Conservation (phyloP, 139 green algal genomes). For the Chlorella ohadii region DNA sequence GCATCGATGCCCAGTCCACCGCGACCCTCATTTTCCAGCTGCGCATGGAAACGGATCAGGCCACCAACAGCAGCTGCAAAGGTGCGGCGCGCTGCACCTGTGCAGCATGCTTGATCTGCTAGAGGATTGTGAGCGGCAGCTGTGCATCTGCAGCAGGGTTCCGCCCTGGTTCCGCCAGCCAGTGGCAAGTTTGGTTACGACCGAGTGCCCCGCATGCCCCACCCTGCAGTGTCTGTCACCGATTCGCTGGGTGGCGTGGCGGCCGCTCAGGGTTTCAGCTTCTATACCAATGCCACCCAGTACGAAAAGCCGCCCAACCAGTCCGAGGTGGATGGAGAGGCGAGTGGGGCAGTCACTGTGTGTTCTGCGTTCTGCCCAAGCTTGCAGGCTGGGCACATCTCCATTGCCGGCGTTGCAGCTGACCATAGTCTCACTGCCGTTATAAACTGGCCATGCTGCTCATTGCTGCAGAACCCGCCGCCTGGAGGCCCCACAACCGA, state of each 20-base stretch:
- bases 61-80: conserved; percentile 41
- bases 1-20: conserved; percentile 38
- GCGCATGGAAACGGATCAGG: conserved; percentile 17
- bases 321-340: conserved; percentile 33
- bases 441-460: too few species aligned
- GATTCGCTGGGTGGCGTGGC: conserved; percentile 17
- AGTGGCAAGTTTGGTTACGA: too few species aligned
- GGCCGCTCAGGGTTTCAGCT: conserved; percentile 47
- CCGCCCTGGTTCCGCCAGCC: too few species aligned
- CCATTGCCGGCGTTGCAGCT: too few species aligned
- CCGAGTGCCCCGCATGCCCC: not conserved
- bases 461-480: too few species aligned
- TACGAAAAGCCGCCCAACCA: conserved; percentile 49
- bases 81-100: not conserved
- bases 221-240: not conserved
- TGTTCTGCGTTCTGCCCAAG: too few species aligned
- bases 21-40: conserved; percentile 38
- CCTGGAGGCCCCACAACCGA: not conserved
- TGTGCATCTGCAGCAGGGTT: too few species aligned
- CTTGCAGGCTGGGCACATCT: too few species aligned
- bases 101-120: not conserved
- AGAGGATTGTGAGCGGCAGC: too few species aligned
- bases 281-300: conserved; percentile 71
- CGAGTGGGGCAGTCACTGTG: too few species aligned
- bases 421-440: too few species aligned